phyloP scores from a whole-genome alignment of 2,329 filamentous ascomycete genomes.

The Phyllosticta paracitricarpa region DNA sequence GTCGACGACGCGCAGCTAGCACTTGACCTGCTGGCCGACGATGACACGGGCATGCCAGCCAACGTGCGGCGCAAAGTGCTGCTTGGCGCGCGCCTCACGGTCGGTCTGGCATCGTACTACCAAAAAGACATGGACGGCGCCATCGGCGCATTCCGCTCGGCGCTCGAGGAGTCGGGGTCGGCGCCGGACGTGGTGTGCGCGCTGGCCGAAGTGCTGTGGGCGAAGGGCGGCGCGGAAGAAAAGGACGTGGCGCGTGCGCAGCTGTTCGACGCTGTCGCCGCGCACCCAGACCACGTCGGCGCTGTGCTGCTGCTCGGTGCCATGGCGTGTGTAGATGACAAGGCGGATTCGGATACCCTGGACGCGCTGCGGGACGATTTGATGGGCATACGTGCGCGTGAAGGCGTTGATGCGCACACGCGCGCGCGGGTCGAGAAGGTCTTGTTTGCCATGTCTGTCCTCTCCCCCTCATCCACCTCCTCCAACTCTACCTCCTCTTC shows the following conservation, averaged over 20 bases:
- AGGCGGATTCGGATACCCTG: slow-evolving; percentile 62
- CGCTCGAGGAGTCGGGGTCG: slow-evolving; percentile 63
- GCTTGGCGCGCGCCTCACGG: slow-evolving; percentile 75
- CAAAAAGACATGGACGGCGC: slow-evolving; percentile 55
- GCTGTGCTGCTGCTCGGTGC: slow-evolving; percentile 74
- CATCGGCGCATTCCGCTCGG: slow-evolving; percentile 68
- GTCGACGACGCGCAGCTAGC: slow-evolving; percentile 73
- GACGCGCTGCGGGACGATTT: slow-evolving; percentile 75
- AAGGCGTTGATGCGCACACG: slow-evolving; percentile 52
- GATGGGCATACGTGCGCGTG: slow-evolving; percentile 57
- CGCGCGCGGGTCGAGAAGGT: slow-evolving; percentile 64
- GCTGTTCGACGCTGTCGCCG: slow-evolving; percentile 71
- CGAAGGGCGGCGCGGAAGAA: slow-evolving; percentile 65
- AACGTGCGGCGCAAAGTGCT: slow-evolving; percentile 60
- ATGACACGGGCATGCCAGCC: slow-evolving; percentile 53
- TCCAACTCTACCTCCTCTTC: background rate
- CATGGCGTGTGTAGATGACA: slow-evolving; percentile 64
- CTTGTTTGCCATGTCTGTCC: slow-evolving; percentile 59
- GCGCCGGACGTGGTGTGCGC: slow-evolving; percentile 80
- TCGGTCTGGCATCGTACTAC: slow-evolving; percentile 75
- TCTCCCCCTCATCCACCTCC: slow-evolving; percentile 27
- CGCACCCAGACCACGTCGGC: slow-evolving; percentile 63
- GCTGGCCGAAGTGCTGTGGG: slow-evolving; percentile 87
- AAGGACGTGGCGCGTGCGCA: slow-evolving; percentile 66
- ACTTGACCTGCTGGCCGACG: slow-evolving; percentile 65